Base-by-base conservation (phyloP, 805 yeast species). In the Myxozyma melibiosi region DNA sequence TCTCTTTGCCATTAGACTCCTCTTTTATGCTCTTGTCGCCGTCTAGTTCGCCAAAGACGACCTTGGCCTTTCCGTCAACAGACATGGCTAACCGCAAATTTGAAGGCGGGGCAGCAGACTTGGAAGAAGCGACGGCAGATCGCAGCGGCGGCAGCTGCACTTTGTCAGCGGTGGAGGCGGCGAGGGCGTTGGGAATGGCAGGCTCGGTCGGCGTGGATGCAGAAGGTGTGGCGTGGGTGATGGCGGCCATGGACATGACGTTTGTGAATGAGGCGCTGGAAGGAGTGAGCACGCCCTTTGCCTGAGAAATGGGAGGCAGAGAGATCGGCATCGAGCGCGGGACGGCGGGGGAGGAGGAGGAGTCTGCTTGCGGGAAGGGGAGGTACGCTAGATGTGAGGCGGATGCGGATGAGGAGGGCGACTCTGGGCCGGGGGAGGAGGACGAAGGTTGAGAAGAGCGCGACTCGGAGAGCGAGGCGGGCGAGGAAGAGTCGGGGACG, bases 31-130 rank as follows among this genome's bases (percentile, higher is more conserved):
- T n/a, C n/a, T n/a, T n/a, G n/a, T n/a, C n/a, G n/a, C n/a, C n/a
- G n/a, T n/a, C n/a, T n/a, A n/a, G 42, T 53, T 48, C 50, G 37
- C 48, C 60, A 39, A 70, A 61, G 14, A 71, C 71, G 24, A 73
- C 67, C 64, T 71, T 69, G 8, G 77, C 77, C 57, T 70, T 70
- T 30, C 77, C 77, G 56, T 73, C 76, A 28, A 68, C 68, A 2
- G 74, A 70, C 75, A 74, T 73, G 37, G 72, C 27, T 16, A 62
- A 52, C 37, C 62, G 42, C 18, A 62, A 51, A n/a, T 53, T 42
- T n/a, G 60, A 46, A 25, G 38, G 16, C 14, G 24, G 37, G n/a
- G n/a, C n/a, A n/a, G n/a, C n/a, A n/a, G n/a, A n/a, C n/a, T n/a
- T 14, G 4, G 45, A 16, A 6, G 42, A 16, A 25, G 38, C 28